Conservation (phyloP, 192 early-diverging fungal species). For the Coemansia sp. region DNA sequence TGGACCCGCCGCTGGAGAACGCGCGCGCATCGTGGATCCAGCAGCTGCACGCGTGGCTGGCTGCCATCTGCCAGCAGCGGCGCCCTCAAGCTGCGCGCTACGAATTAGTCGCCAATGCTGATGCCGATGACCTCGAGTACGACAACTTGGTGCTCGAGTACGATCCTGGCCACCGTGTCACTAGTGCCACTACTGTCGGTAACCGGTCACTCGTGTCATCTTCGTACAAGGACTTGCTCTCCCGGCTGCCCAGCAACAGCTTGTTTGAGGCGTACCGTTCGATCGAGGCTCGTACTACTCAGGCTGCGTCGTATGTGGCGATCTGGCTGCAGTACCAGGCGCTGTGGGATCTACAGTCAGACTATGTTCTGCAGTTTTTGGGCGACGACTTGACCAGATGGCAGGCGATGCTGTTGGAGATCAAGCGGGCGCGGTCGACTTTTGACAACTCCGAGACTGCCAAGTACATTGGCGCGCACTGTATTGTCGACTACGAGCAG, state of each 20-base stretch:
- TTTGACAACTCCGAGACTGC: constrained; percentile 96
- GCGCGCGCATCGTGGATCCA: constrained; percentile 87
- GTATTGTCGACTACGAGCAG: constrained; percentile 94
- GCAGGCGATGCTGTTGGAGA: constrained; percentile 93
- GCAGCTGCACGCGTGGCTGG: constrained; percentile 94
- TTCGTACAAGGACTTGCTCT: constrained; percentile 60
- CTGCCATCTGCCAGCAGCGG: constrained; percentile 80
- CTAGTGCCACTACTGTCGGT: not conserved
- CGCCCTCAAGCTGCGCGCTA: constrained; percentile 90
- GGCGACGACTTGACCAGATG: constrained; percentile 89
- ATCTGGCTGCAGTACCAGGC: constrained; percentile 99
- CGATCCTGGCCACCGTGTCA: constrained; percentile 50
- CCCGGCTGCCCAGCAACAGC: constrained; percentile 67
- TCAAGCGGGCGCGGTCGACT: constrained; percentile 89
- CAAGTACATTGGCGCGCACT: constrained; percentile 80
- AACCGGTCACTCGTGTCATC: not conserved
- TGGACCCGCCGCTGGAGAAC: constrained; percentile 95
- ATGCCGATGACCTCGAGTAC: constrained; percentile 64
- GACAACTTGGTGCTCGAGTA: constrained; percentile 58
- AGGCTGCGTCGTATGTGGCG: constrained; percentile 83
- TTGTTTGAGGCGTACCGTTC: constrained; percentile 80
- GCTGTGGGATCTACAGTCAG: constrained; percentile 95
- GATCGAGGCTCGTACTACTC: constrained; percentile 76
- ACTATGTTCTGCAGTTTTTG: constrained; percentile 78
- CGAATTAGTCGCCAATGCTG: constrained; percentile 70